Percentiles rank a stretch among this genome's conserved stretches.
These are phyloP conservation scores for Trebouxia sp. DNA, from an alignment of 139 green algal genomes.

Conservation along the genomic window DNA sequence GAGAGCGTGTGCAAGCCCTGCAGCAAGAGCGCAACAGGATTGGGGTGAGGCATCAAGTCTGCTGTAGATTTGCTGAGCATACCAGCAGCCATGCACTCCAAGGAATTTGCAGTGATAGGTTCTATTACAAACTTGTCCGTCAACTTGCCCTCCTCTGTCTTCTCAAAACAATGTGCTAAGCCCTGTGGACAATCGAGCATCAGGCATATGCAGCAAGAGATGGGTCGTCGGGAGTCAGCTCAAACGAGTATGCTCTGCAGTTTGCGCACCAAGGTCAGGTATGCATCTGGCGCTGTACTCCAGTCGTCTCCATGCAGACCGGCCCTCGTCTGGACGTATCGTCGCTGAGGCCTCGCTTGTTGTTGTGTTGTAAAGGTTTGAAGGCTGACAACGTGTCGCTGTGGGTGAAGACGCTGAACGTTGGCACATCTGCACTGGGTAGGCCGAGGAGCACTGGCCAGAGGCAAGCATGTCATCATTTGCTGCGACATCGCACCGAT, in stretches of 20 bases:
- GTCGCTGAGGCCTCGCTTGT: too few species aligned
- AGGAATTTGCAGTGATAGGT: conserved; percentile 73
- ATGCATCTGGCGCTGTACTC: conserved; percentile 24
- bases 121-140: conserved; percentile 79
- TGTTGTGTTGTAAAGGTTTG: not conserved
- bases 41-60: too few species aligned
- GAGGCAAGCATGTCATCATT: not conserved
- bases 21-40: not conserved
- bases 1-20: not conserved
- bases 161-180: conserved; percentile 86
- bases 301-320: conserved; percentile 20
- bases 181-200: too few species aligned
- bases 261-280: conserved; percentile 19
- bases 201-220: too few species aligned
- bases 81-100: conserved; percentile 87
- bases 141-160: conserved; percentile 72
- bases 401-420: not conserved
- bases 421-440: not conserved
- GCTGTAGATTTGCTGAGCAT: conserved; percentile 1
- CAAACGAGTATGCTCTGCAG: too few species aligned
- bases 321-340: not conserved
- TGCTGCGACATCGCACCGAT: not conserved
- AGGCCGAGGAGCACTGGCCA: not conserved
- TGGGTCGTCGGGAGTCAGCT: too few species aligned
- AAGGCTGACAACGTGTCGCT: not conserved